phyloP scores from a whole-genome alignment of 768 basidiomycete species.

The Pilatotrama ljubarskyi region DNA sequence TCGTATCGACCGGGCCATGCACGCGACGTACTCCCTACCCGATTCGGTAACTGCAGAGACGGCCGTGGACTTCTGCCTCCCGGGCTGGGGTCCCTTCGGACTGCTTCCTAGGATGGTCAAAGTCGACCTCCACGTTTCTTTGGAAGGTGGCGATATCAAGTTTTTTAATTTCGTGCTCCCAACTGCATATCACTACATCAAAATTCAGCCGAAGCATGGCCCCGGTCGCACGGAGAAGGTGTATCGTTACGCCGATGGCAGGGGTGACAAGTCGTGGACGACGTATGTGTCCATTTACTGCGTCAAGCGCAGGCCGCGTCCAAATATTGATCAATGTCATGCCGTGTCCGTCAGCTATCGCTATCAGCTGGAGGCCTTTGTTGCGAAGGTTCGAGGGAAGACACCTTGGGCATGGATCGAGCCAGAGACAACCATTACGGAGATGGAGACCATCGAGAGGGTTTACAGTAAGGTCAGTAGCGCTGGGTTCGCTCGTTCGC shows the following conservation, averaged over 20 bases:
- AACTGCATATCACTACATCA: conserved; percentile 47
- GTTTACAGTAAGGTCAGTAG: conserved; percentile 10
- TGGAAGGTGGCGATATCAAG: conserved; percentile 39
- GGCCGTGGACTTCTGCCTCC: conserved; percentile 7
- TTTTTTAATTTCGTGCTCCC: conserved; percentile 45
- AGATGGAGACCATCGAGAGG: conserved; percentile 16
- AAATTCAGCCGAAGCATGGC: conserved; percentile 30
- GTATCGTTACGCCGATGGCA: conserved; percentile 37
- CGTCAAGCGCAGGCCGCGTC: background rate
- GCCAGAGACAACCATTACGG: conserved; percentile 1
- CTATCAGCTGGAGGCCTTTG: conserved; percentile 58
- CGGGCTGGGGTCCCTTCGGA: conserved; percentile 25
- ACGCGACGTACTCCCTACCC: conserved; percentile 29
- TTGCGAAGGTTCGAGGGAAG: conserved; percentile 49
- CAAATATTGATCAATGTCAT: too few relatives aligned
- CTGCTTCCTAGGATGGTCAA: conserved; percentile 28
- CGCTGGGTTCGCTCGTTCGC: too few relatives aligned
- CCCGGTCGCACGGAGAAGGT: conserved; percentile 42
- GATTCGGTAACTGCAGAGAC: background rate
- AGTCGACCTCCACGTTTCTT: conserved; percentile 30
- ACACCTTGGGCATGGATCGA: conserved; percentile 40
- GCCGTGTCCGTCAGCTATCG: conserved; percentile 39
- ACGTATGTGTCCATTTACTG: conserved; percentile 32
- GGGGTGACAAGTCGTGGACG: conserved; percentile 47
- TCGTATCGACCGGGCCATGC: conserved; percentile 29